Base-by-base conservation (phyloP, 805 yeast genomes). In the Tetrapisispora phaffii region DNA sequence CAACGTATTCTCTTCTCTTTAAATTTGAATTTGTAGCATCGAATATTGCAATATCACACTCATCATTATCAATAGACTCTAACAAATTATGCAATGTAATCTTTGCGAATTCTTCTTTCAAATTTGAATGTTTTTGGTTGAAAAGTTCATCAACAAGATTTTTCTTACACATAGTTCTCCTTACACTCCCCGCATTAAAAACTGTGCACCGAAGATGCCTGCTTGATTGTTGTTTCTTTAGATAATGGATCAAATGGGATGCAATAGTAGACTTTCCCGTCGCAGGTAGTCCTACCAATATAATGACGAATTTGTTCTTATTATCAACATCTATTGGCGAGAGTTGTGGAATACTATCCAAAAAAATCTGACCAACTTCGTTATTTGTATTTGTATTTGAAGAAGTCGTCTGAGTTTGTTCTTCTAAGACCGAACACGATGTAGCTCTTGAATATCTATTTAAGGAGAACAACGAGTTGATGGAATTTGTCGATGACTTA, bases 221-320 rank as follows among this genome's bases (percentile, higher is more conserved):
- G 1, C 63, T 58, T 1, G 44, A 23, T 15, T 50, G 48, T 13
- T 53, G 46, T 5, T 42, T 39, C 20, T 82, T 62, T 62, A 72
- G 77, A 74, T 75, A 68, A 65, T 77, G 58, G 67, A 72, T 68
- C 70, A 83, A 55, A 54, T 80, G 80, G 49, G 76, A 77, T 28
- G 88, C 79, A 43, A 82, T 75, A 49, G 85, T 80, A 2, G 85
- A 79, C 59, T 83, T 83, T 7, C 90, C 90, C 42, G 83, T 67
- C 1, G 90, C 90, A 1, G 90, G 90, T 29, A 83, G 66, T 0
- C 90, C 90, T 10, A 83, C 85, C 65, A 84, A 71, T 10, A 83
- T 79, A 44, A 83, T 74, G 19, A 82, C 80, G 58, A 80, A 72
- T 59, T 79, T 80, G 33, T 48, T 44, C 3, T 23, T 23, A 26